These are phyloP conservation scores for Quercus cerris DNA, from an alignment of 306 rosid species.

Conservation along the genomic window DNA sequence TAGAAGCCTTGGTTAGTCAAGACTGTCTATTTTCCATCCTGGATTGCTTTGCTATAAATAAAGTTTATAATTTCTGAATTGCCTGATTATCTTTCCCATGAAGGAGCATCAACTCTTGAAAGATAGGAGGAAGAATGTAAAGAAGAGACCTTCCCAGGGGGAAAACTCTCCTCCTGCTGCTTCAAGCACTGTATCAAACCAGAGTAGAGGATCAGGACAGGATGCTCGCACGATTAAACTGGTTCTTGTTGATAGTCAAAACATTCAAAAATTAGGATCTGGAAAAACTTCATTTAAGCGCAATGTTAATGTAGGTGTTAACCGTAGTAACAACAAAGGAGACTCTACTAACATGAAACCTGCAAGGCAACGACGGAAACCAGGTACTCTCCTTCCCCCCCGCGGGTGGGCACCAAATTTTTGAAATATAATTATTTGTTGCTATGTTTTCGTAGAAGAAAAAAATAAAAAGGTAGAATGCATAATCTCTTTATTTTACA, in stretches of 20 bases:
- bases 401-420: background rate
- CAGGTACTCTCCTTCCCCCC: conserved; percentile 52
- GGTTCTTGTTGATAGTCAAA: conserved; percentile 86
- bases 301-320: conserved; percentile 59
- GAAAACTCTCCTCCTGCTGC: conserved; percentile 55
- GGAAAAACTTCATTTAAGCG: conserved; percentile 75
- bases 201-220: conserved; percentile 57
- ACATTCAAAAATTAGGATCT: conserved; percentile 78
- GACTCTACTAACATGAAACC: conserved; percentile 72
- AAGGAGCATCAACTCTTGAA: conserved; percentile 97
- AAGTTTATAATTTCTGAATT: conserved; percentile 10
- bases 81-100: conserved; percentile 33
- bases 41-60: background rate
- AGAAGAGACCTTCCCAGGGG: conserved; percentile 70
- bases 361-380: conserved; percentile 75
- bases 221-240: conserved; percentile 69
- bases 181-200: conserved; percentile 52
- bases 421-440: too few relatives aligned
- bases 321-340: conserved; percentile 68
- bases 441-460: too few relatives aligned
- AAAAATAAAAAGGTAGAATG: background rate
- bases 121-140: conserved; percentile 84
- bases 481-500: background rate
- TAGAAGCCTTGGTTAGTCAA: conserved; percentile 92
- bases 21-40: conserved; percentile 16